Conservation (phyloP, 305 asterid genomes). For the Fraxinus angustifolia region DNA sequence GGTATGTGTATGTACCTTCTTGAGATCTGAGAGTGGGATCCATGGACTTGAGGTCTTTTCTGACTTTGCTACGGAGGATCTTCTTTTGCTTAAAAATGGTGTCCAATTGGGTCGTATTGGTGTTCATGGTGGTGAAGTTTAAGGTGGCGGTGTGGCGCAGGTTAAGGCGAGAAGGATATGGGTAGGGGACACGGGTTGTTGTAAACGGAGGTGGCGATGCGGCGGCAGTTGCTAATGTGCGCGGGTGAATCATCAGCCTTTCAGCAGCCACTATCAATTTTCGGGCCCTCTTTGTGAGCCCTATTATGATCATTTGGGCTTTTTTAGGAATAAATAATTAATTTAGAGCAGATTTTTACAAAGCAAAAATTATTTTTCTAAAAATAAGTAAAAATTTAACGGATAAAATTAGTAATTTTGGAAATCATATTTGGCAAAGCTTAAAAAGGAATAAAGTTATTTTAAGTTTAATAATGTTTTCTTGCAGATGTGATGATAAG, state of each 20-base stretch:
- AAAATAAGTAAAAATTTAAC: conserved; percentile 24
- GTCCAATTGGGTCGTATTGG: conserved; percentile 36
- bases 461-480: not conserved
- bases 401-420: not conserved
- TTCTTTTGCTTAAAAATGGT: conserved; percentile 53
- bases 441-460: not conserved
- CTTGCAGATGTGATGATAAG: not conserved
- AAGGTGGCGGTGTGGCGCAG: conserved; percentile 12
- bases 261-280: not conserved
- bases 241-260: not conserved
- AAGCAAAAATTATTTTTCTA: conserved; percentile 33
- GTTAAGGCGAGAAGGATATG: not conserved
- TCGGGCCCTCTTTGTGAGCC: conserved; percentile 1
- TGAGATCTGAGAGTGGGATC: conserved; percentile 62
- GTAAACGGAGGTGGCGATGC: not conserved
- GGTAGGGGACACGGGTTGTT: not conserved
- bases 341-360: not conserved
- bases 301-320: not conserved
- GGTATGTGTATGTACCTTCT: conserved; percentile 29
- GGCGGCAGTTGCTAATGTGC: not conserved
- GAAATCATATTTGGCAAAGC: not conserved
- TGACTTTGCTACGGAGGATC: conserved; percentile 58
- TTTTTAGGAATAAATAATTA: not conserved
- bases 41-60: conserved; percentile 76
- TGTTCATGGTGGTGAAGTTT: conserved; percentile 30